Percentiles rank a stretch among this genome's conserved stretches.
These are phyloP conservation scores for Veloporphyrellus conicus DNA, from an alignment of 1,284 basidiomycete species.

Conservation along the genomic window DNA sequence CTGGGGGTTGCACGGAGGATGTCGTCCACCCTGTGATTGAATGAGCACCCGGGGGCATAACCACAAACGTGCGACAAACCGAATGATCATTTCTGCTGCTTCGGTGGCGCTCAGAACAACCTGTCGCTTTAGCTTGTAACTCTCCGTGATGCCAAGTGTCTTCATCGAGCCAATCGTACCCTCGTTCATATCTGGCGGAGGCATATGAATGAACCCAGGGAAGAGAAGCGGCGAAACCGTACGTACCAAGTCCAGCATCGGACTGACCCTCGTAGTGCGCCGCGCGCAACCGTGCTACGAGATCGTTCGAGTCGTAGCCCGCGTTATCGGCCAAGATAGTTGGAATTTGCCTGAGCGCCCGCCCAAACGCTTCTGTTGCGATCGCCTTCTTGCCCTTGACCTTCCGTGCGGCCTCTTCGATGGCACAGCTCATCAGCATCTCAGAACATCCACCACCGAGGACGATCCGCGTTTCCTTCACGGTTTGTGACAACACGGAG, in stretches of 20 bases:
- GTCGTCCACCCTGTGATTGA: constrained; percentile 54
- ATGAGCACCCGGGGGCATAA: constrained; percentile 7
- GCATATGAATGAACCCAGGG: not conserved
- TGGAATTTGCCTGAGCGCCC: constrained; percentile 90
- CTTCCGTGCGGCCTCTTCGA: constrained; percentile 83
- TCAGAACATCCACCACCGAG: constrained; percentile 97
- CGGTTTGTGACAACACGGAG: constrained; percentile 95
- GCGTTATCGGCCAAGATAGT: constrained; percentile 98
- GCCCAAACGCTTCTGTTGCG: constrained; percentile 87
- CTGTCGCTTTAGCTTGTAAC: constrained; percentile 95
- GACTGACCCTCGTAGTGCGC: constrained; percentile 88
- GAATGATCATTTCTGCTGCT: constrained; percentile 97
- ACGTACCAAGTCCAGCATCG: constrained; percentile 80
- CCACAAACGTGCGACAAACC: constrained; percentile 51
- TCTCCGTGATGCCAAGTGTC: constrained; percentile 87
- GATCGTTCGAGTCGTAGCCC: constrained; percentile 94
- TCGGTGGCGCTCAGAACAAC: constrained; percentile 93
- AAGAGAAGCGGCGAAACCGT: not conserved
- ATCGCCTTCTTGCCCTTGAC: constrained; percentile 95
- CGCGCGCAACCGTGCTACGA: constrained; percentile 86
- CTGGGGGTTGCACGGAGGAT: constrained; percentile 64
- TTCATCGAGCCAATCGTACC: constrained; percentile 87
- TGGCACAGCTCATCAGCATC: constrained; percentile 95
- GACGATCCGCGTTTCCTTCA: constrained; percentile 92
- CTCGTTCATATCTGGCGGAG: constrained; percentile 73